Evolutionary conservation across 352 stramenopile species (phyloP), one percentile per base, ranked within the genome.

Genomic region (Saprolegnia parasitica): DNA sequence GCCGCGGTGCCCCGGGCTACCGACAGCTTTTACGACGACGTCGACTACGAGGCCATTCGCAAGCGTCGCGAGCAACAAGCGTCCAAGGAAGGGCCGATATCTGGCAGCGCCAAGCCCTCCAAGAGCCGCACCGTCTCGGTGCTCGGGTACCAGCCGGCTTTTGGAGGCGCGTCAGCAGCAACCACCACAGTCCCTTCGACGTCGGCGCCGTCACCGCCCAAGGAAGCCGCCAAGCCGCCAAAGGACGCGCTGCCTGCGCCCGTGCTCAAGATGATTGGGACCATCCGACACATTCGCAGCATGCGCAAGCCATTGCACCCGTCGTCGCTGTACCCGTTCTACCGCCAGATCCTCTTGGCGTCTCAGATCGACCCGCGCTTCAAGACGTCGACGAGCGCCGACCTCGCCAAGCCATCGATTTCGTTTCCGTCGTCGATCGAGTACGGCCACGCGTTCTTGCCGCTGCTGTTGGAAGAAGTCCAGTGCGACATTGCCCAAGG

Each of bases 251-350:
- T 60, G 24, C 52, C 52, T 11, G 52, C 11, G 13, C 24, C 24
- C 35, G 52, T 60, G 52, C 52, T 40, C 50, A 60, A 63, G 29
- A 46, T 70, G 6, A 20, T 70, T 11, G 76, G 79, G 9, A 73
- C 91, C 4, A 93, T 93, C 39, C 78, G 90, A 68, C 85, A 87
- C 37, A 94, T 96, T 68, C 93, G 93, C 58, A 82, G 80, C 23
- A 91, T 85, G 20, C 81, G 88, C 57, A 93, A 91, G 40, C 76
- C 85, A 0, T 84, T 91, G 50, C 74, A 82, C 5, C 74, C 76
- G 18, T 90, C 81, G 52, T 93, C 87, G 15, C 47, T 94, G 42
- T 72, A 88, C 26, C 87, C 87, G 47, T 96, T 96, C 76, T 96
- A 92, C 65, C 80, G 86, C 0, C 78, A 94, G 21, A 58, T 96